Conservation (phyloP, 1,284 basidiomycete species). For the Pseudozyma sp. region DNA sequence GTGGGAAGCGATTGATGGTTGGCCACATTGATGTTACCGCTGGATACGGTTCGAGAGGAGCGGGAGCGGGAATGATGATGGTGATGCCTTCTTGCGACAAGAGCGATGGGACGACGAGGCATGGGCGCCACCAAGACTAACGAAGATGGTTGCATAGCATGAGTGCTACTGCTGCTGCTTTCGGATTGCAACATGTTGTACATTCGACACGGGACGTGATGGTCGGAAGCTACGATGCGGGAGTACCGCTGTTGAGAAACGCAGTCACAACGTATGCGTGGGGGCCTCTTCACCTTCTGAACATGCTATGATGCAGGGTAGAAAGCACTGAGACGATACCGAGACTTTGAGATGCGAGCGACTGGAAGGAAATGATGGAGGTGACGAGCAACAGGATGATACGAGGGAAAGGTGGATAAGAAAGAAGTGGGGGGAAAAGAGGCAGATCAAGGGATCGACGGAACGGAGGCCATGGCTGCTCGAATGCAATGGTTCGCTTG, state of each 20-base stretch:
- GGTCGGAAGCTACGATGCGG: neutral
- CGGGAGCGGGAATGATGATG: slow-evolving; percentile 33
- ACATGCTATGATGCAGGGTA: too few relatives aligned
- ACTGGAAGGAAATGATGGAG: too few relatives aligned
- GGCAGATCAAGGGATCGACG: slow-evolving; percentile 8
- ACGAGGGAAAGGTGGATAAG: neutral
- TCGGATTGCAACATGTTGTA: slow-evolving; percentile 17
- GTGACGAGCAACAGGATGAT: neutral
- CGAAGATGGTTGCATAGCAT: slow-evolving; percentile 21
- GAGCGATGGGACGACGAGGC: slow-evolving; percentile 46
- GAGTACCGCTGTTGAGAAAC: neutral
- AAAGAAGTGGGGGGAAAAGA: neutral
- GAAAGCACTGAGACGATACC: too few relatives aligned
- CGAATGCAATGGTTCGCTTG: neutral
- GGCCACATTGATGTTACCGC: neutral
- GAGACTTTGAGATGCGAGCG: neutral
- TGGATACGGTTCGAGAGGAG: slow-evolving; percentile 24
- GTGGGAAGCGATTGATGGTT: neutral
- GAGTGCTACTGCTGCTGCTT: slow-evolving; percentile 5
- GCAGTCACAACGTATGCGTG: neutral
- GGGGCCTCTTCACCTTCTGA: too few relatives aligned
- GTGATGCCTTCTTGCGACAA: slow-evolving; percentile 43
- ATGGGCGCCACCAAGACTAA: slow-evolving; percentile 44
- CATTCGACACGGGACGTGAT: neutral
- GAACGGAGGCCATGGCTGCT: neutral